Conservation (phyloP, 2,329 filamentous ascomycete genomes). For the Epichloe baconii region DNA sequence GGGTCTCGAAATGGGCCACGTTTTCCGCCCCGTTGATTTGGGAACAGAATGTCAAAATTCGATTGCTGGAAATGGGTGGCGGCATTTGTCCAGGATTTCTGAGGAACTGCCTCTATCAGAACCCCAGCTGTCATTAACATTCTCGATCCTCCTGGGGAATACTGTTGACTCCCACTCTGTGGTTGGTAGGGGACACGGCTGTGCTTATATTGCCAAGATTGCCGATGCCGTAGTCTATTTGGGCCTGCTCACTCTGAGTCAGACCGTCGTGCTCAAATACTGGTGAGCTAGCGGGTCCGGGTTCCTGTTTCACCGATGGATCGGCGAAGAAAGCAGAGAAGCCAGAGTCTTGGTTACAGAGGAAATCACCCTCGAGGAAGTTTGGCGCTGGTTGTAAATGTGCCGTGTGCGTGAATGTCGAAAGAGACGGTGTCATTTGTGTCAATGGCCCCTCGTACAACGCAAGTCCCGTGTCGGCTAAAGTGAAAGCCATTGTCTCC, state of each 20-base stretch:
- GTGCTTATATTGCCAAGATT: neutral
- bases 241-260: neutral
- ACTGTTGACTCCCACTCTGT: neutral
- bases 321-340: conserved; percentile 2
- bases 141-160: neutral
- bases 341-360: neutral
- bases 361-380: neutral
- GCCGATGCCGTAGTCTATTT: neutral
- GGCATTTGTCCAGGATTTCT: conserved; percentile 1
- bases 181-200: neutral
- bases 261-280: neutral
- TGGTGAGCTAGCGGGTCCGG: neutral
- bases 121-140: neutral
- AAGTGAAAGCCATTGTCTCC: neutral
- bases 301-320: neutral
- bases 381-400: conserved; percentile 1
- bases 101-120: neutral
- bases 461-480: neutral
- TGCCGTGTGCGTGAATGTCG: neutral
- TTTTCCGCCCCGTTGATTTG: conserved; percentile 22
- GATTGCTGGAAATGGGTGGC: conserved; percentile 10
- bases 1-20: conserved; percentile 42
- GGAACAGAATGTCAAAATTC: conserved; percentile 16
- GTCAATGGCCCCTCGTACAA: neutral
- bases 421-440: neutral